A percentile compares a stretch with the other conserved stretches of the same genome.
phyloP scores from a whole-genome alignment of 768 basidiomycete genomes.

The Tulasnella sp. region DNA sequence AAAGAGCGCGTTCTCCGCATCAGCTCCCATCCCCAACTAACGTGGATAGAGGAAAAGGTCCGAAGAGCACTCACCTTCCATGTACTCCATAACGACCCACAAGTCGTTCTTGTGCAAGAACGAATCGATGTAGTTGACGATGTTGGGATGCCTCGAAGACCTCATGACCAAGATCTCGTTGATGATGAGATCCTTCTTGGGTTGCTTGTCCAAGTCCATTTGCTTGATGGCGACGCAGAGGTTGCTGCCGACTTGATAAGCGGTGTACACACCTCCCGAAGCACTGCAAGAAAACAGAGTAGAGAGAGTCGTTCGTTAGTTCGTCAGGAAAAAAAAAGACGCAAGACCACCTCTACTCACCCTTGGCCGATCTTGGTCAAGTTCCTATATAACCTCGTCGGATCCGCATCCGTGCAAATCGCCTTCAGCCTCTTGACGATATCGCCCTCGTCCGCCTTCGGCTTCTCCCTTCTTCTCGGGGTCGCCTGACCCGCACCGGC shows the following conservation, averaged over 20 bases:
- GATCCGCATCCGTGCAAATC: constrained; percentile 97
- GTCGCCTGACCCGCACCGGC: constrained; percentile 25
- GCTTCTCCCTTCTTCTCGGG: constrained; percentile 65
- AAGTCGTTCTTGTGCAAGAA: constrained; percentile 97
- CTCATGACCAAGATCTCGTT: constrained; percentile 99
- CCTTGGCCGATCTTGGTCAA: constrained; percentile 98
- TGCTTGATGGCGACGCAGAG: constrained; percentile 96
- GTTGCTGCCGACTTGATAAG: constrained; percentile 94
- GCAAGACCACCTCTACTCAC: constrained; percentile 44
- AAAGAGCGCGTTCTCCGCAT: background rate
- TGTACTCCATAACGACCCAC: constrained; percentile 97
- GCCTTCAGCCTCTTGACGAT: constrained; percentile 84
- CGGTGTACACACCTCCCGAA: constrained; percentile 98
- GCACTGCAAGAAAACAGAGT: constrained; percentile 50
- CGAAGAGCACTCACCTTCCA: constrained; percentile 82
- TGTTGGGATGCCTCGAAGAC: constrained; percentile 89
- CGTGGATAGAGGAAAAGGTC: too few relatives aligned
- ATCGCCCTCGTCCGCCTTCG: constrained; percentile 69
- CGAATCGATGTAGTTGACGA: constrained; percentile 98
- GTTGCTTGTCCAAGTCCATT: constrained; percentile 99
- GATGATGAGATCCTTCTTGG: constrained; percentile 99
- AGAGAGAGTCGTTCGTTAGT: background rate
- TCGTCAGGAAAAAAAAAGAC: background rate
- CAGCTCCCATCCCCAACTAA: too few relatives aligned
- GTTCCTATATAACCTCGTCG: constrained; percentile 84